Base-by-base conservation (phyloP, 2,329 filamentous ascomycete genomes). In the Aspergillus luchuensis region DNA sequence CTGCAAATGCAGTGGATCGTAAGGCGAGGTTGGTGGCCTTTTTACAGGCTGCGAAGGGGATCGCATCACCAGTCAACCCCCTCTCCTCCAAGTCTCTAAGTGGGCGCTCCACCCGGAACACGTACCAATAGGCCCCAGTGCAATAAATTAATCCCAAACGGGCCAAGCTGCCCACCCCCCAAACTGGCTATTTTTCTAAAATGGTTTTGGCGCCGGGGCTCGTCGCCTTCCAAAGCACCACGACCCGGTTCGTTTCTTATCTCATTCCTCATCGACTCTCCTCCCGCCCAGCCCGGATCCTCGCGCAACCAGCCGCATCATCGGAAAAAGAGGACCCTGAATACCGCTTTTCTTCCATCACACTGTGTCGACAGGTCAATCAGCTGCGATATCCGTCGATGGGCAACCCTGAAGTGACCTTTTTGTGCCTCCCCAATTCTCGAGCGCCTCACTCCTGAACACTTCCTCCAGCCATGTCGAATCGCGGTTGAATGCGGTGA, bases 131-230 rank as follows among this genome's bases (percentile, higher is more conserved):
- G 30, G 53, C 30, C 43, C 53, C 53, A 19, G 23, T 47, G 39
- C 53, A 43, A 28, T 45, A 56, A 36, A 45, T 21, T 33, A 47
- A 47, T 36, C 53, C 53, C 39, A 56, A 33, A 47, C 25, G 25
- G 30, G 53, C 43, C 53, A 56, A 45, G 53, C 15, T 11, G 53
- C 39, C 53, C 53, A 56, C 53, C 30, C 25, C 25, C 39, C 25
- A 50, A 25, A 25, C 25, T 23, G 41, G 30, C 41, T 17, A 45
- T 43, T 36, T 41, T 25, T 23, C 43, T 56, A 56, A 56, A 41
- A 19, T 47, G 39, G 41, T 45, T 56, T 56, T 33, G 53, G 53
- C 53, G 53, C 53, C 43, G 41, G 53, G 53, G 17, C 53, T 45
- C 33, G 33, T 36, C 39, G 43, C 43, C 28, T 47, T 33, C 39